Base-by-base conservation (phyloP, 2,329 filamentous ascomycete genomes). In the Colletotrichum sansevieriae region DNA sequence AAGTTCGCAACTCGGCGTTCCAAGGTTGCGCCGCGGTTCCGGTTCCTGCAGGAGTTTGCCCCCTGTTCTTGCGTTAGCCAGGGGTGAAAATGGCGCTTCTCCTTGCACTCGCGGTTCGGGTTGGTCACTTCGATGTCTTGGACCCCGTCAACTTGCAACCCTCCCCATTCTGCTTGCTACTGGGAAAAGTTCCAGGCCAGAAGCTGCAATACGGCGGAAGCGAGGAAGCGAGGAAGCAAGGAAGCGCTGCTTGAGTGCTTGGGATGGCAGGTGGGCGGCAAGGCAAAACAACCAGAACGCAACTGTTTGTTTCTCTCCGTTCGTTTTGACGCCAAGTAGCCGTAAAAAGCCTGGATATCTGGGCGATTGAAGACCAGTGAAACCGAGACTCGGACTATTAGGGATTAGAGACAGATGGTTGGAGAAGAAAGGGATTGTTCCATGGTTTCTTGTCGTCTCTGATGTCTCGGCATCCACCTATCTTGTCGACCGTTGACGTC, bases 81-180 rank as follows among this genome's bases (percentile, higher is more conserved):
- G 64, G 67, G 67, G 57, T 57, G 67, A 68, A 70, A 70, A 70
- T 70, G 64, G 67, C 67, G 67, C 67, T 70, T 68, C 54, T 58
- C 49, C 55, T 15, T 63, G 43, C 20, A 56, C 63, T 63, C 59
- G 59, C 64, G 18, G 11, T 25, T 44, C 41, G 44, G 43, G n/a
- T 44, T 33, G 49, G 8, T 25, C 29, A 43, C 33, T 52, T 29
- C n/a, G 49, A 29, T 22, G 29, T 55, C 15, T 49, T 55, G 35
- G 9, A 43, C 46, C 54, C 41, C 55, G 58, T 46, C 58, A 61
- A 61, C 44, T 29, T 41, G 33, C 35, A 33, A 18, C 20, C 22
- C 15, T 37, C 25, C 46, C 22, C 49, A 47, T 43, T 68, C 65
- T 65, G 65, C 41, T 51, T 59, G 62, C 65, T 61, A 20, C 44